A percentile compares a stretch with the other conserved stretches of the same genome.
Conservation (phyloP, 2,329 filamentous ascomycete species). For the Penicillium concentricum region DNA sequence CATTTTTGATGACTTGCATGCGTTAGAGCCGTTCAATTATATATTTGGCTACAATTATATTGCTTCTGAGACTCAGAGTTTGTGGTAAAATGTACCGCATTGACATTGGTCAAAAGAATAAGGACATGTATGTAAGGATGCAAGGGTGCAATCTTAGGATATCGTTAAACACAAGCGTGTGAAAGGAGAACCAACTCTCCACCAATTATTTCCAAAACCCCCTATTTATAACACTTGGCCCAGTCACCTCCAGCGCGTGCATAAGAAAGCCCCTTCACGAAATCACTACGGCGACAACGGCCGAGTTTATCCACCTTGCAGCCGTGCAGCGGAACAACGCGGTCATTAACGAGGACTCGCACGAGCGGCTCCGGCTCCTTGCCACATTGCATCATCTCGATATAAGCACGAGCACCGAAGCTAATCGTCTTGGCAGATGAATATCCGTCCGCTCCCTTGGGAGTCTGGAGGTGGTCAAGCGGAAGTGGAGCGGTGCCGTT, state of each 20-base stretch:
- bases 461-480: slow-evolving; percentile 49
- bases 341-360: slow-evolving; percentile 78
- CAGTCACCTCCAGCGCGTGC: slow-evolving; percentile 70
- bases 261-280: slow-evolving; percentile 74
- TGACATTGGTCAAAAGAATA: background rate
- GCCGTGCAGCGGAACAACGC: slow-evolving; percentile 68
- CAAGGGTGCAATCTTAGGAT: background rate
- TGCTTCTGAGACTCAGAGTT: background rate
- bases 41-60: background rate
- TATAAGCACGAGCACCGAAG: slow-evolving; percentile 76
- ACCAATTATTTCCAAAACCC: background rate
- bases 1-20: background rate
- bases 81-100: background rate
- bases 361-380: slow-evolving; percentile 63
- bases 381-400: slow-evolving; percentile 79
- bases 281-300: slow-evolving; percentile 66
- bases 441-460: slow-evolving; percentile 62
- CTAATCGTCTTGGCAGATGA: slow-evolving; percentile 77
- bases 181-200: background rate
- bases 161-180: background rate
- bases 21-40: background rate
- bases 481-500: slow-evolving; percentile 60
- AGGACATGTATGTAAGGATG: background rate
- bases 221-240: slow-evolving; percentile 57
- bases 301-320: slow-evolving; percentile 71